phyloP scores from a whole-genome alignment of 148 eudicot species.

The Vaccinium darrowii region DNA sequence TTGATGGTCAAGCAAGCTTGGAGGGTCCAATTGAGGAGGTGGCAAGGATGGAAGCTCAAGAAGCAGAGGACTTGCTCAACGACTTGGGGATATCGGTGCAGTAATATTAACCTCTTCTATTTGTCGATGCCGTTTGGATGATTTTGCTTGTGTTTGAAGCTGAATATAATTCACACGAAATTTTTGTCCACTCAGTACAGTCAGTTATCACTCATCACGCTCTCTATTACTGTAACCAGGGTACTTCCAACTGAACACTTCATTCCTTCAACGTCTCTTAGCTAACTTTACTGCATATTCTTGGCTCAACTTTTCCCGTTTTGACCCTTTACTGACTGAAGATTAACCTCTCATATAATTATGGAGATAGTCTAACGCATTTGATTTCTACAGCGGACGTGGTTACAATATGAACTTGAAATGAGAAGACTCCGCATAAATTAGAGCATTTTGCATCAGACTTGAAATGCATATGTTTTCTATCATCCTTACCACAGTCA shows the following conservation, averaged over 20 bases:
- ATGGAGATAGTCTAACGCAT: neutral
- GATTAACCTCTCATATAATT: neutral
- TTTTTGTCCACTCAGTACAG: no score
- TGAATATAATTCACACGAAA: no score
- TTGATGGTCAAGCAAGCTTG: slow-evolving; percentile 40
- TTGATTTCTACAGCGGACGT: neutral
- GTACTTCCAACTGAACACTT: no score
- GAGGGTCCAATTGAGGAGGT: slow-evolving; percentile 89
- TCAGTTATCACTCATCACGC: neutral
- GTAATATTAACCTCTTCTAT: neutral
- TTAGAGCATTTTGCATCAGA: neutral
- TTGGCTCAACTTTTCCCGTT: neutral
- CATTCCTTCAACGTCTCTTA: no score
- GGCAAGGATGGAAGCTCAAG: slow-evolving; percentile 70
- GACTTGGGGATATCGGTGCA: slow-evolving; percentile 67
- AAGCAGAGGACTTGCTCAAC: slow-evolving; percentile 70
- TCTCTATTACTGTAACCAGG: neutral
- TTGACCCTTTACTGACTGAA: neutral
- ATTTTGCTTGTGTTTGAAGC: neutral
- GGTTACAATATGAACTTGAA: neutral
- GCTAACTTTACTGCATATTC: no score
- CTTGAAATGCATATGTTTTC: neutral
- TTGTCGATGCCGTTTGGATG: neutral
- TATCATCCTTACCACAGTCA: neutral
- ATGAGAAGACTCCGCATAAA: neutral